Base-by-base conservation (phyloP, 139 green algal genomes). In the Chlamydomonas schloesseri region DNA sequence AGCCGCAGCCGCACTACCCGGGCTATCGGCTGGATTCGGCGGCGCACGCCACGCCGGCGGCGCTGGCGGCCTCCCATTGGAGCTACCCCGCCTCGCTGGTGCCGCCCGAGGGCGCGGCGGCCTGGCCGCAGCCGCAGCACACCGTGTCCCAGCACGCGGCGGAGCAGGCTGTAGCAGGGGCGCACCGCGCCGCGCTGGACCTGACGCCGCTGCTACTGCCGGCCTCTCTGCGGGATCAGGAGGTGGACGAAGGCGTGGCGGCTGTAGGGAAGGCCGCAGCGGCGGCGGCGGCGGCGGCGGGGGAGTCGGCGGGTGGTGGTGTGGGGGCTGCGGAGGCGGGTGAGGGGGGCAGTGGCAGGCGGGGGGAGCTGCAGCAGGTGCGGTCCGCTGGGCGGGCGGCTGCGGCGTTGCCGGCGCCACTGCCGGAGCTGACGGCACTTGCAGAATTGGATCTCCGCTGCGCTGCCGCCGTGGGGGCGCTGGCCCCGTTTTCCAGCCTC, bases 51-150 rank as follows among this genome's bases (percentile, higher is more conserved):
- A 4, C n/a, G 18, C 4, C 0, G 24, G 73, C 73, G 20, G n/a
- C 17, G 13, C 1, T 5, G 18, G 50, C 73, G 0, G 31, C n/a
- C 10, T 33, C 31, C 47, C 42, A 50, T 8, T 85, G 79, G 65
- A 36, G 21, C 33, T 85, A 77, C 65, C 79, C 79, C 31, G 46
- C 79, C 24, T 53, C 47, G 0, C 79, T 85, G 67, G 33, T 76
- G 65, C 47, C 79, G 9, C 31, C 31, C 24, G 79, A 85, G 67
- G 67, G 65, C 20, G 67, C 47, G 26, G 65, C 46, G 10, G 9
- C 14, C 31, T 76, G 79, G 79, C 18, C 68, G 28, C 36, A 9
- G 11, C 64, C 23, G n/a, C 67, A 29, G 65, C 47, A 28, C 37
- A 29, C 50, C 15, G 62, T 36, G 62, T 65, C 78, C 11, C 79